Base-by-base conservation (phyloP, 257 asterid genomes). In the Solanum bukasovii region DNA sequence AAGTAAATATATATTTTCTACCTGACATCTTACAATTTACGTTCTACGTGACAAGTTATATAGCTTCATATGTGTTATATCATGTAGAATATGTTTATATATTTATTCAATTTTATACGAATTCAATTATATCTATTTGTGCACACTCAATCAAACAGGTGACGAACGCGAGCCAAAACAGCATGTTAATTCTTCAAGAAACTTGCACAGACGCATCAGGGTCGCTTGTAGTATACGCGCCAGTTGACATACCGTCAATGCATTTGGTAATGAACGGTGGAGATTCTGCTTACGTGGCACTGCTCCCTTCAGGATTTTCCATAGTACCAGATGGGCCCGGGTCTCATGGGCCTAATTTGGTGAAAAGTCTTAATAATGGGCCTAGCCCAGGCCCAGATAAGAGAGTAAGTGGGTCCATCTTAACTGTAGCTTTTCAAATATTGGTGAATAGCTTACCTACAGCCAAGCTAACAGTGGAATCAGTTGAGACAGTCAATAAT, bases 211-310 rank as follows among this genome's bases (percentile, higher is more conserved):
- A 95, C 92, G 92, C 95, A 56, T 91, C 98, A 5, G 98, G 98
- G 10, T 92, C 98, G 89, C 98, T 93, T 87, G 96, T 95, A 14
- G 99, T 96, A 78, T 96, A 96, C 93, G 99, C 99, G 73, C 98
- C 99, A 11, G 98, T 96, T 25, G 98, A 96, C 88, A 95, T 95
- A 35, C 99, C 98, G 18, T 96, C 98, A 11, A 94, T 95, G 99
- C 96, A 94, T 87, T 93, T 92, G 81, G 98, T 95, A 84, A 96
- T 96, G 98, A 96, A 95, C 91, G 99, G 99, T 82, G 98, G 98
- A 9, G 99, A 96, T 91, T 96, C 98, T 0, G 94, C 96, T 23
- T 93, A 94, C 94, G 99, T 96, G 84, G 98, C 98, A 1, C 88
- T 96, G 27, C 96, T 96, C 1, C 99, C 99, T 0, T 97, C 99